A percentile compares a stretch with the other conserved stretches of the same genome.
These are phyloP conservation scores for Cladosporium phlei DNA, from an alignment of 2,329 filamentous ascomycete genomes.

Conservation along the genomic window DNA sequence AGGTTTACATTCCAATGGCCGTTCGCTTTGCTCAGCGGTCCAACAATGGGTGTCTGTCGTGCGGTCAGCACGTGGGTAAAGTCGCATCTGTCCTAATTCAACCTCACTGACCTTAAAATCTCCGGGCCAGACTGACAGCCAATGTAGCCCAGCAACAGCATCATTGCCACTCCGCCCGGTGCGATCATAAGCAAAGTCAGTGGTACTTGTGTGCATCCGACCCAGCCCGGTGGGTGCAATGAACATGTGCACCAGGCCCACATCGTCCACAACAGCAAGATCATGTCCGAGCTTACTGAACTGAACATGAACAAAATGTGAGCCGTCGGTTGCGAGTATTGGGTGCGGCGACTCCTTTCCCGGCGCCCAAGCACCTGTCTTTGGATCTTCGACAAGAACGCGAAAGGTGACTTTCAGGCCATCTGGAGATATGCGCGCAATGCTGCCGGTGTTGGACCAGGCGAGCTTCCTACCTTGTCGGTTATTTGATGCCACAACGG, in stretches of 20 bases:
- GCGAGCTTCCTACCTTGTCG: slow-evolving; percentile 60
- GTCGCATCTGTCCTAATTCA: slow-evolving; percentile 9
- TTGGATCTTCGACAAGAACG: slow-evolving; percentile 64
- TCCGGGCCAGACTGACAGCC: slow-evolving; percentile 54
- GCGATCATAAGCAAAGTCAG: slow-evolving; percentile 63
- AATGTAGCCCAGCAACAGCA: slow-evolving; percentile 77
- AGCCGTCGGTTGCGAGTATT: slow-evolving; percentile 57
- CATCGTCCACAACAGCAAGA: slow-evolving; percentile 74
- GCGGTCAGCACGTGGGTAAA: slow-evolving; percentile 19
- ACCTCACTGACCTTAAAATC: slow-evolving; percentile 30
- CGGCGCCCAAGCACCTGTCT: slow-evolving; percentile 69
- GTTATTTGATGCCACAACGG: slow-evolving; percentile 3
- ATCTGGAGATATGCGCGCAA: slow-evolving; percentile 73
- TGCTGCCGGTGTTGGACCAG: slow-evolving; percentile 83
- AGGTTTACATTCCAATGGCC: slow-evolving; percentile 64
- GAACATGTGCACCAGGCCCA: slow-evolving; percentile 71
- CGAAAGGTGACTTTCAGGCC: slow-evolving; percentile 67
- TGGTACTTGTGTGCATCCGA: slow-evolving; percentile 52
- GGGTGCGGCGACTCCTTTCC: slow-evolving; percentile 66
- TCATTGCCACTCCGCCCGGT: slow-evolving; percentile 62
- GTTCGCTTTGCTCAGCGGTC: slow-evolving; percentile 36
- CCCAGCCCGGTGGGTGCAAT: slow-evolving; percentile 70
- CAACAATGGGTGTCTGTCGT: slow-evolving; percentile 25
- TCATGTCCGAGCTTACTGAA: slow-evolving; percentile 78
- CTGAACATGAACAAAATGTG: slow-evolving; percentile 70